phyloP scores from a whole-genome alignment of 2,329 filamentous ascomycete species.

The Paecilomyces variotii region DNA sequence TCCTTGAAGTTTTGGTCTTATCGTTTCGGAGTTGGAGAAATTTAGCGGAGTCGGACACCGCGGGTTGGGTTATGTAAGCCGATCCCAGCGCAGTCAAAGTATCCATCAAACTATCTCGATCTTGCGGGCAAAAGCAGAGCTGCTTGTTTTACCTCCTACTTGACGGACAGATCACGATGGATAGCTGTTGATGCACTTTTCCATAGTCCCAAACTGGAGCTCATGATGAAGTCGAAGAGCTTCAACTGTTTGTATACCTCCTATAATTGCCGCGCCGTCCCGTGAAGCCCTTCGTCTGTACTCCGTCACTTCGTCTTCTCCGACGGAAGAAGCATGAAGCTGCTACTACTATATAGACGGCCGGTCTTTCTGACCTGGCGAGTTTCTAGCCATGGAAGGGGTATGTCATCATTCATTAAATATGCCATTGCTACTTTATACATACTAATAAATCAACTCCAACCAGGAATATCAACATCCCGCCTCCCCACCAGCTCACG shows the following conservation, averaged over 20 bases:
- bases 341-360: conserved; percentile 16
- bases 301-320: conserved; percentile 3
- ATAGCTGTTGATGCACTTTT: background rate
- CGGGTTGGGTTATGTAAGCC: conserved; percentile 24
- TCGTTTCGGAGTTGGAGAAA: conserved; percentile 22
- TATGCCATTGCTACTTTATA: background rate
- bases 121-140: background rate
- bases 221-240: conserved; percentile 14
- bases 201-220: background rate
- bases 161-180: background rate
- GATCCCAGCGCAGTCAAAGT: background rate
- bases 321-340: conserved; percentile 24
- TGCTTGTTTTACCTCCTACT: background rate
- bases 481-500: background rate
- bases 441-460: background rate
- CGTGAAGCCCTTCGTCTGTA: conserved; percentile 7
- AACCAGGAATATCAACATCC: background rate
- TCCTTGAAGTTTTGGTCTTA: conserved; percentile 6
- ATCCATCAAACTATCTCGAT: background rate
- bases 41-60: conserved; percentile 13
- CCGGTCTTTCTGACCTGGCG: conserved; percentile 13
- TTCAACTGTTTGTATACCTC: conserved; percentile 3
- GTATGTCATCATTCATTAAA: conserved; percentile 5
- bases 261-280: conserved; percentile 4
- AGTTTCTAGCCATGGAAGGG: conserved; percentile 7